These are phyloP conservation scores for Rhizopus sp. DNA, from an alignment of 371 early-diverging fungal genomes.

Conservation along the genomic window DNA sequence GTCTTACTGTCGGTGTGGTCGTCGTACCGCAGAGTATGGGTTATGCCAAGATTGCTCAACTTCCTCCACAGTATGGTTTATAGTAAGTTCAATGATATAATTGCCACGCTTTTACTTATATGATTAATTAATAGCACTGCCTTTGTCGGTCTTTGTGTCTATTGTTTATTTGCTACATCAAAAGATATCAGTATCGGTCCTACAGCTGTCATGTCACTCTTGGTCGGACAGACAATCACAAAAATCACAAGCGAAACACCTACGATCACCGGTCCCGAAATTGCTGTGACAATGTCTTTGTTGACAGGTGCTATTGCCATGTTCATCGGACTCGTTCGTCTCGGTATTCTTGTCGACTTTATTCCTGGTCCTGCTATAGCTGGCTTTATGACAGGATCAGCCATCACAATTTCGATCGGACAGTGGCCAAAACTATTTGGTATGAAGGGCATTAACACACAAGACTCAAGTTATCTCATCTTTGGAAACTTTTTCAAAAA, in stretches of 20 bases:
- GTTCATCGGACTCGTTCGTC: constrained; percentile 72
- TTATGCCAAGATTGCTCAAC: constrained; percentile 80
- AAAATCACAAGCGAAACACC: constrained; percentile 36
- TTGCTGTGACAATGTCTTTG: constrained; percentile 61
- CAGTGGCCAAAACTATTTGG: constrained; percentile 83
- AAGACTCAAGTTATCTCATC: constrained; percentile 58
- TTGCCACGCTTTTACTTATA: not conserved
- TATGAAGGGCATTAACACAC: constrained; percentile 63
- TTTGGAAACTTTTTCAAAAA: constrained; percentile 56
- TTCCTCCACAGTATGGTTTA: constrained; percentile 85
- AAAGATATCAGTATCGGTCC: constrained; percentile 92
- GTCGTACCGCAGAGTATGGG: constrained; percentile 89
- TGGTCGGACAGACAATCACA: constrained; percentile 71
- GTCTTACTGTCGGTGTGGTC: constrained; percentile 86
- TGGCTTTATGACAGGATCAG: constrained; percentile 81
- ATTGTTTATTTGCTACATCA: constrained; percentile 82
- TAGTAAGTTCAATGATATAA: constrained; percentile 57
- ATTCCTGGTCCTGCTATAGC: constrained; percentile 76
- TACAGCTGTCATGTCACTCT: constrained; percentile 83
- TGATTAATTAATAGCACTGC: constrained; percentile 46
- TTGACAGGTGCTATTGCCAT: constrained; percentile 66
- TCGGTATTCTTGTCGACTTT: constrained; percentile 89
- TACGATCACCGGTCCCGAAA: constrained; percentile 43
- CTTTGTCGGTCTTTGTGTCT: constrained; percentile 79
- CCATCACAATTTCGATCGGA: constrained; percentile 75